Conservation (phyloP, 2,329 filamentous ascomycete genomes). For the Raffaelea ambrosiae region DNA sequence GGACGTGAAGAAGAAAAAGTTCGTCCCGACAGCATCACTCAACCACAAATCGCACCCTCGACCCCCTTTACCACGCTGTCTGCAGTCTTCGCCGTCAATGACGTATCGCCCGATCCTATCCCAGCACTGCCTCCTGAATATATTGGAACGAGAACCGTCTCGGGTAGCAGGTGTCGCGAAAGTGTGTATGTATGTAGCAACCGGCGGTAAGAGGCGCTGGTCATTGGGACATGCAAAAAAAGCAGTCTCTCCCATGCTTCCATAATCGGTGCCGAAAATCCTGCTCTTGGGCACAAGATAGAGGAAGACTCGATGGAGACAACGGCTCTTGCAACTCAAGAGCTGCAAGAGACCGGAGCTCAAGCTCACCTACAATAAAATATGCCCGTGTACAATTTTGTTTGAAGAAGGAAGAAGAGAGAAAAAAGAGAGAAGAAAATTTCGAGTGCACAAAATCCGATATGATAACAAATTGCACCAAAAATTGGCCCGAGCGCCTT, state of each 20-base stretch:
- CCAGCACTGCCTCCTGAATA: background rate
- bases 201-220: conserved; percentile 64
- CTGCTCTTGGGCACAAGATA: conserved; percentile 63
- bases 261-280: conserved; percentile 55
- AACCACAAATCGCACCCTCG: too few relatives aligned
- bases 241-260: conserved; percentile 54
- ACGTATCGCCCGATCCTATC: background rate
- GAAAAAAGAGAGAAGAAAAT: conserved; percentile 16
- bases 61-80: too few relatives aligned
- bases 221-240: conserved; percentile 42
- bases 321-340: conserved; percentile 22
- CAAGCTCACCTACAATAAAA: conserved; percentile 67
- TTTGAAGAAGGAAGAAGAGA: conserved; percentile 25
- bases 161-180: background rate
- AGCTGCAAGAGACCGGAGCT: conserved; percentile 28
- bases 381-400: conserved; percentile 59
- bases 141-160: too few relatives aligned
- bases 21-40: background rate
- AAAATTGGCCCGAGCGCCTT: background rate
- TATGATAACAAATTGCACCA: conserved; percentile 1
- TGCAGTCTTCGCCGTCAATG: too few relatives aligned
- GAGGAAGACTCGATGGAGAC: conserved; percentile 58
- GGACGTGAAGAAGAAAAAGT: too few relatives aligned
- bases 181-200: conserved; percentile 46
- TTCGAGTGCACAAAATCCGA: conserved; percentile 4